Percentiles rank a stretch among this genome's conserved stretches.
Evolutionary conservation across 1,139 yeast genomes (phyloP).

Genomic region (Saccharomyces hybrid): DNA sequence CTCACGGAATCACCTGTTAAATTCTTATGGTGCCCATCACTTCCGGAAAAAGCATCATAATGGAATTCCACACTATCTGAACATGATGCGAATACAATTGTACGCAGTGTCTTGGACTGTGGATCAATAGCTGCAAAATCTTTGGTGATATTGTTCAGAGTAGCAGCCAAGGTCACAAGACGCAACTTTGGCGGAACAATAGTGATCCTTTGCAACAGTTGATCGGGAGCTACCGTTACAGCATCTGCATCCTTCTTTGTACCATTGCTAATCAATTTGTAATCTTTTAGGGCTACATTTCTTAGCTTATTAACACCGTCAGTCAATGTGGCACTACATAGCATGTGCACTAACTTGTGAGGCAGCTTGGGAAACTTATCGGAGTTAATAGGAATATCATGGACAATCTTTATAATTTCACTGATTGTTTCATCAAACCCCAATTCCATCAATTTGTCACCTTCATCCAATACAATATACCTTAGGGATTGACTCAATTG

Average conservation of each 20-base stretch:
- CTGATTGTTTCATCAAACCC: constrained; percentile 93
- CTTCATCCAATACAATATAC: constrained; percentile 88
- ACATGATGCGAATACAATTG: constrained; percentile 86
- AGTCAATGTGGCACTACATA: constrained; percentile 93
- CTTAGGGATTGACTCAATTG: constrained; percentile 65
- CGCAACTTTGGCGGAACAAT: constrained; percentile 90
- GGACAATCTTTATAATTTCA: constrained; percentile 57
- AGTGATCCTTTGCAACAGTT: constrained; percentile 65
- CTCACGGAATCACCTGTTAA: constrained; percentile 42
- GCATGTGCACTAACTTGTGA: constrained; percentile 57
- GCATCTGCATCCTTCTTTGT: constrained; percentile 32
- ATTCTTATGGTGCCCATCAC: constrained; percentile 20
- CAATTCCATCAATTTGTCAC: constrained; percentile 87
- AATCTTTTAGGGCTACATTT: constrained; percentile 60
- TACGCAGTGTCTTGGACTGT: constrained; percentile 36
- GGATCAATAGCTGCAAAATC: constrained; percentile 7
- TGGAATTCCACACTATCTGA: constrained; percentile 94
- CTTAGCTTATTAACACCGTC: constrained; percentile 75
- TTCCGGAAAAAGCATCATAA: constrained; percentile 56
- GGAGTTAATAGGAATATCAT: constrained; percentile 39
- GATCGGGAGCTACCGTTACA: constrained; percentile 69
- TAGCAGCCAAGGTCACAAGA: constrained; percentile 69
- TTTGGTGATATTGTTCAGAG: constrained; percentile 44
- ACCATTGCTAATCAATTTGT: constrained; percentile 52
- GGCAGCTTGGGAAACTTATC: constrained; percentile 54